Base-by-base conservation (phyloP, 2,329 filamentous ascomycete species). In the Biscogniauxia sp. region DNA sequence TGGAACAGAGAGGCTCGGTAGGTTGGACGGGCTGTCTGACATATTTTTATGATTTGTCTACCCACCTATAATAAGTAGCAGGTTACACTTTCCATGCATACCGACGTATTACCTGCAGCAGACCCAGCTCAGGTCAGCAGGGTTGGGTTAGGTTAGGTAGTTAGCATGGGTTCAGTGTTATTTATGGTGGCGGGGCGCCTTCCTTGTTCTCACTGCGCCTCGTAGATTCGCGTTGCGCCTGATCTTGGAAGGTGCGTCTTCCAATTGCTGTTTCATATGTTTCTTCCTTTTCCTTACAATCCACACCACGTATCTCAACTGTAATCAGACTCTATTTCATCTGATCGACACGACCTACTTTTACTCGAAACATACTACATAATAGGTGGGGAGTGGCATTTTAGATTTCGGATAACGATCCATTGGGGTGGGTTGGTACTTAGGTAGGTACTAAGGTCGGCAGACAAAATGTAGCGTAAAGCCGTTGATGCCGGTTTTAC, bases 161-260 rank as follows among this genome's bases (percentile, higher is more conserved):
- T 45, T n/a, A 45, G 37, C 37, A 45, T 45, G 13, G 17, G 37
- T 45, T 15, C 15, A 15, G 28, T 41, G 64, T 61, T 66, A 65
- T 64, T 65, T 66, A 55, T 58, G 61, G 64, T 64, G 59, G 64
- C 62, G 63, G 64, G 62, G 50, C 60, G 4, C 41, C 52, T 20
- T 51, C 41, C 37, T 61, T 62, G 45, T 53, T 53, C 51, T 51
- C 50, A 57, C 28, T 41, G 17, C 20, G 45, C 51, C 25, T 19
- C 20, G 19, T 20, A 25, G 28, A 19, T 28, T 23, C n/a, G 50
- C 54, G 32, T 61, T 66, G 64, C 64, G 64, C 64, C 62, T 55
- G 54, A 28, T 55, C 50, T 45, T 45, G 37, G 37, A 45, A 45
- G 37, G 37, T 37, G 32, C 13, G 7, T 9, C 37, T 45, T 45